Percentiles rank a stretch among this genome's conserved stretches.
phyloP scores from a whole-genome alignment of 306 rosid genomes.

The Hippophae rhamnoides region DNA sequence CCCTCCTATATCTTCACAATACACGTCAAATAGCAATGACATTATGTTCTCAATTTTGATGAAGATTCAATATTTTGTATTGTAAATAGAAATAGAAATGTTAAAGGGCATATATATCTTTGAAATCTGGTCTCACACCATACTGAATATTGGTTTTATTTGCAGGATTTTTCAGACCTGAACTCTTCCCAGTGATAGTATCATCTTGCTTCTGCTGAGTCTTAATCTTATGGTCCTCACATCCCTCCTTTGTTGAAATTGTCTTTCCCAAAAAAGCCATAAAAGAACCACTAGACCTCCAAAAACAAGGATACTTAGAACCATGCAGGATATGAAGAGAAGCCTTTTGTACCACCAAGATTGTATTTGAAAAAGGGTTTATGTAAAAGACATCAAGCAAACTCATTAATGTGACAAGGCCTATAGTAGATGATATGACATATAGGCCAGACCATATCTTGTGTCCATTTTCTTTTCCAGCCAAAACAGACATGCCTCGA shows the following conservation, averaged over 20 bases:
- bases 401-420: conserved; percentile 40
- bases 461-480: conserved; percentile 54
- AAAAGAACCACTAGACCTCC: conserved; percentile 63
- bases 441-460: conserved; percentile 73
- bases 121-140: conserved; percentile 75
- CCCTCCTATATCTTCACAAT: no score
- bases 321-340: conserved; percentile 53
- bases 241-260: conserved; percentile 20
- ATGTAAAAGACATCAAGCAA: conserved; percentile 53
- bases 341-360: conserved; percentile 87
- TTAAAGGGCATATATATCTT: conserved; percentile 29
- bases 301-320: conserved; percentile 51
- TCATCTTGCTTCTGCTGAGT: conserved; percentile 20
- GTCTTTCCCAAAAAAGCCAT: conserved; percentile 68
- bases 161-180: conserved; percentile 14
- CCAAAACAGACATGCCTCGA: conserved; percentile 58
- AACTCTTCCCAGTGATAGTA: conserved; percentile 19
- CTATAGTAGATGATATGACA: conserved; percentile 52
- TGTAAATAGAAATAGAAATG: no score
- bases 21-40: no score
- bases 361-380: conserved; percentile 35
- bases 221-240: conserved; percentile 13
- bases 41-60: no score
- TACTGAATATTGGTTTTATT: conserved; percentile 32
- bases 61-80: no score